These are phyloP conservation scores for Panaeolus papilionaceus DNA, from an alignment of 768 basidiomycete genomes.

Conservation along the genomic window DNA sequence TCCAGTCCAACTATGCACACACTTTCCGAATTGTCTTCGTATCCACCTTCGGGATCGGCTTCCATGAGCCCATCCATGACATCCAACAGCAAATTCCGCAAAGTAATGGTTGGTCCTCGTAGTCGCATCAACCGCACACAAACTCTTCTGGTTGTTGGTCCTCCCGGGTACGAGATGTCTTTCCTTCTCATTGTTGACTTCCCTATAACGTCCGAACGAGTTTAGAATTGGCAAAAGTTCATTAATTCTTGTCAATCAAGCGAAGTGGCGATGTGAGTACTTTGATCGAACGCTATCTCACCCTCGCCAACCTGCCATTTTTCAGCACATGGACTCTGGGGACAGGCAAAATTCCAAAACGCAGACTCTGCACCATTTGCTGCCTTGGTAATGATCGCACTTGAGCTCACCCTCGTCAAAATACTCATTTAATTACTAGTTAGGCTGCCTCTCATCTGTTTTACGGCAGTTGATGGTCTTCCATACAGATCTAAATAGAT, in stretches of 20 bases:
- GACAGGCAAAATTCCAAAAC: constrained; percentile 75
- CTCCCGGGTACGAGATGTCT: constrained; percentile 56
- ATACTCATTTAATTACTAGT: constrained; percentile 38
- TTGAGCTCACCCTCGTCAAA: not conserved
- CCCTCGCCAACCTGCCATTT: not conserved
- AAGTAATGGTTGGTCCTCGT: constrained; percentile 48
- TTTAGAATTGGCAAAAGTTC: constrained; percentile 76
- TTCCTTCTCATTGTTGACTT: not conserved
- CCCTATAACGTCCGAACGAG: constrained; percentile 11
- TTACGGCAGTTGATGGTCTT: constrained; percentile 79
- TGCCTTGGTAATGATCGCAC: constrained; percentile 52
- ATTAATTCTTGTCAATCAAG: constrained; percentile 70
- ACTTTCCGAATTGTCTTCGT: constrained; percentile 29
- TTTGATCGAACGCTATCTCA: not conserved
- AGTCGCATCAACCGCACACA: constrained; percentile 58
- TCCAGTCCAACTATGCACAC: constrained; percentile 28
- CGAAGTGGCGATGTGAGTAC: constrained; percentile 68
- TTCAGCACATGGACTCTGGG: constrained; percentile 74
- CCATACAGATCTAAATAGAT: constrained; percentile 70
- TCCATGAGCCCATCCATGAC: constrained; percentile 42
- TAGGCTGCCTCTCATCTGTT: constrained; percentile 73
- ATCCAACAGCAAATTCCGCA: constrained; percentile 50
- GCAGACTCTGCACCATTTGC: constrained; percentile 73
- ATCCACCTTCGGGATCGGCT: constrained; percentile 33
- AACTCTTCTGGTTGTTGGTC: constrained; percentile 65